Base-by-base conservation (phyloP, 768 basidiomycete species). In the Pleurotus giganteus region DNA sequence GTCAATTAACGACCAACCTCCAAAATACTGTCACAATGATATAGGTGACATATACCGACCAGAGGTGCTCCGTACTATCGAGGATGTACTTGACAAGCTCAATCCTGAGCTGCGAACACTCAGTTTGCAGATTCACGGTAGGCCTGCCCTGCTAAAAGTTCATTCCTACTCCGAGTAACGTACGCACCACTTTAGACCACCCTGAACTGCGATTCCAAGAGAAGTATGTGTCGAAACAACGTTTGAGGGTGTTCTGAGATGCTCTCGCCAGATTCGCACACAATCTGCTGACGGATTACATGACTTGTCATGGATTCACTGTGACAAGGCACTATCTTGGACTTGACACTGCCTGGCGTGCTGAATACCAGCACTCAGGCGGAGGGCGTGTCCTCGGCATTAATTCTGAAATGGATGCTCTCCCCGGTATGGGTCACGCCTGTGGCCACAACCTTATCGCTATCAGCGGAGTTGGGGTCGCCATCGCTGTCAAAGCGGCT, bases 361-460 rank as follows among this genome's bases (percentile, higher is more conserved):
- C 91, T 2, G 86, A 85, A 61, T 91, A 77, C 67, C 73, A 74
- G 32, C 79, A 82, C 58, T 82, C 84, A 23, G 63, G 59, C 31
- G 81, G 81, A 27, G 85, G 87, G 8, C 79, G 85, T 37, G 82
- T 83, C 47, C 73, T 92, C 43, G 90, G 91, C 6, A 70, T 92
- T 58, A 91, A 93, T 67, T 84, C 89, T 13, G 91, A 91, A 69
- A 89, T 89, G 87, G 83, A 85, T 63, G 83, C 83, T 8, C 69
- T 85, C 19, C 71, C 68, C 32, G 77, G 80, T 6, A 71, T 88
- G 73, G 70, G 84, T 68, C 74, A 84, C 65, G 88, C 81, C 0
- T 92, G 90, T 63, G 90, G 90, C 0, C 90, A 93, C 68, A 91
- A 92, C 67, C 75, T 93, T 58, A 91, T 91, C 60, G 90, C 90